Percentiles rank a stretch among this genome's conserved stretches.
These are phyloP conservation scores for Trichomonas tenax DNA, from an alignment of 208 protist species.

Conservation along the genomic window DNA sequence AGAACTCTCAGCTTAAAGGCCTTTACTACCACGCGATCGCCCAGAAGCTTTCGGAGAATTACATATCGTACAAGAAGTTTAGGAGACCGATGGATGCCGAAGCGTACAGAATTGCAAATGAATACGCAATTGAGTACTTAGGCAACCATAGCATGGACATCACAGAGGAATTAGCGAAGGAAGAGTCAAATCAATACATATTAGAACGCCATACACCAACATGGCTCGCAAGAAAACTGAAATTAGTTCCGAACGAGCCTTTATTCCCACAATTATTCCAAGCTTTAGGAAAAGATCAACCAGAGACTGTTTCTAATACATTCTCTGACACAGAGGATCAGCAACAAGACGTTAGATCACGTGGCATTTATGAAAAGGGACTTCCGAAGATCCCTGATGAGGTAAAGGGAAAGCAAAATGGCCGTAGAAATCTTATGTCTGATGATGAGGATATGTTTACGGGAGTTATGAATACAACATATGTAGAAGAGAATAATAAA, in stretches of 20 bases:
- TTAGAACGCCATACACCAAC: not conserved
- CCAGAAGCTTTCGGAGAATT: not conserved
- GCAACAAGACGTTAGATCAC: not conserved
- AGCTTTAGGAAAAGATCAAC: not conserved
- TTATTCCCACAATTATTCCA: not conserved
- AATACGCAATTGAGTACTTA: not conserved
- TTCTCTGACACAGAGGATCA: not conserved
- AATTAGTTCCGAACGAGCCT: not conserved
- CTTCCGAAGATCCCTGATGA: not conserved
- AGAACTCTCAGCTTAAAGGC: not conserved
- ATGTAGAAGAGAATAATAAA: not conserved
- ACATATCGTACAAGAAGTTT: not conserved
- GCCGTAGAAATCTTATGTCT: not conserved
- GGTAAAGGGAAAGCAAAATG: not conserved
- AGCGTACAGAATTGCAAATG: not conserved
- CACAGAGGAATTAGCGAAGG: not conserved
- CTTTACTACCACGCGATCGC: not conserved
- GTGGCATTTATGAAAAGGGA: not conserved
- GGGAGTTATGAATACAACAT: not conserved
- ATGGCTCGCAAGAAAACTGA: not conserved
- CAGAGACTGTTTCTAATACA: not conserved
- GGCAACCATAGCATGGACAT: not conserved
- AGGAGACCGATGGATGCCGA: not conserved
- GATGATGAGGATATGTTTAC: not conserved
- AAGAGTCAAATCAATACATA: not conserved